Conservation (phyloP, 306 rosid species). For the Fragaria vesca region DNA sequence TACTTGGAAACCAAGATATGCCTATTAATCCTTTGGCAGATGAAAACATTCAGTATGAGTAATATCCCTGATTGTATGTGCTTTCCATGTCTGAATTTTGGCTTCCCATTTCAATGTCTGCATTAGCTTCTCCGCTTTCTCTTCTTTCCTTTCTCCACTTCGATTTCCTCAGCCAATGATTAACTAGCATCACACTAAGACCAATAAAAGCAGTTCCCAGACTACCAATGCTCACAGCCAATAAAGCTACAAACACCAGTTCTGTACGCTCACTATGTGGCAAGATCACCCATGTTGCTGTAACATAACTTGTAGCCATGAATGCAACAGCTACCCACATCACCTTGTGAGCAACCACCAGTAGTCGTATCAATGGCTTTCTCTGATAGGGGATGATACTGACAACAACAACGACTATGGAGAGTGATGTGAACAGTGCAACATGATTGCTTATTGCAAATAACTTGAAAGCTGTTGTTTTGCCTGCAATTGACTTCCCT, state of each 20-base stretch:
- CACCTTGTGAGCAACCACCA: constrained; percentile 60
- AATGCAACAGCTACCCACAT: constrained; percentile 66
- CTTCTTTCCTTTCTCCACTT: constrained; percentile 48
- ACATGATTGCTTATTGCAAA: constrained; percentile 63
- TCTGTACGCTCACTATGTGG: constrained; percentile 35
- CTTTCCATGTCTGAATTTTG: constrained; percentile 63
- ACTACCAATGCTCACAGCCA: constrained; percentile 52
- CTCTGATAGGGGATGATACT: constrained; percentile 67
- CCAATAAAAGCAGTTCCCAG: constrained; percentile 49
- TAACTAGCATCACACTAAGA: constrained; percentile 43
- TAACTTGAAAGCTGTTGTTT: constrained; percentile 59
- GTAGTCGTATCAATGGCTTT: constrained; percentile 41
- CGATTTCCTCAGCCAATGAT: constrained; percentile 46
- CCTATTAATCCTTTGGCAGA: background rate
- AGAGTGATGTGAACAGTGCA: constrained; percentile 60
- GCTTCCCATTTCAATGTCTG: constrained; percentile 42
- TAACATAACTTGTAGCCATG: constrained; percentile 55
- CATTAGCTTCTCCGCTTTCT: constrained; percentile 29
- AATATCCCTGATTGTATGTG: constrained; percentile 49
- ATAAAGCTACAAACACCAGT: constrained; percentile 37
- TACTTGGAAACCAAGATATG: constrained; percentile 1
- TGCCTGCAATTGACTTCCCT: constrained; percentile 54
- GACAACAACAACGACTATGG: constrained; percentile 57
- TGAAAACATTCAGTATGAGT: constrained; percentile 45
- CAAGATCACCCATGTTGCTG: constrained; percentile 67